Base-by-base conservation (phyloP, 2,329 filamentous ascomycete genomes). In the Aspergillus glaucus region DNA sequence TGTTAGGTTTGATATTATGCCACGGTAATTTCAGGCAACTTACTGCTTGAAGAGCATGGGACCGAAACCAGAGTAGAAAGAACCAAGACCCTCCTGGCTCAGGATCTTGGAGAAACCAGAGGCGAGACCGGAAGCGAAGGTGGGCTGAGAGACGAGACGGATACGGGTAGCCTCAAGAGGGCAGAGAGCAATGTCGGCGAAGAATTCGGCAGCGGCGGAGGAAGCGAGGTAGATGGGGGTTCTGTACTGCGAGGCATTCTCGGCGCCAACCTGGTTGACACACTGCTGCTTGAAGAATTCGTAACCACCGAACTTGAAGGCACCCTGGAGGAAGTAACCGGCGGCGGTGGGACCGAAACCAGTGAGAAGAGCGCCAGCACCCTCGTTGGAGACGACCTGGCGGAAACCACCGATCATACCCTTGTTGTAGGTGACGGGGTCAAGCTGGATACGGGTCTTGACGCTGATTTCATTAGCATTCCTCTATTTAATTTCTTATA, bases 261-360 rank as follows among this genome's bases (percentile, higher is more conserved):
- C 87, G 70, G 84, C 84, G 66, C 89, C 89, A 65, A 94, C 74
- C 55, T 79, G 54, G 79, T 88, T 86, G 75, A 94, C 93, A 68
- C 78, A 82, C 76, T 93, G 87, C 78, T 91, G 82, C 85, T 95
- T 94, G 86, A 95, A 94, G 77, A 94, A 85, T 78, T 95, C 89
- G 75, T 95, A 95, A 71, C 89, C 89, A 73, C 89, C 89, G 73
- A 93, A 93, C 79, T 94, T 94, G 81, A 93, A 84, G 64, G 88
- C 86, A 69, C 89, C 88, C 78, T 95, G 88, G 64, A 95, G 84
- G 85, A 94, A 94, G 79, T 95, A 95, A 73, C 88, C 88, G 58
- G 88, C 87, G 61, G 84, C 84, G 68, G 88, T 94, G 65, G 88
- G 89, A 61, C 89, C 89, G 72, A 84, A 81, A 75, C 88, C 88